Evolutionary conservation across 345 rosid species (phyloP).

Genomic region (Bruguiera sexangula): DNA sequence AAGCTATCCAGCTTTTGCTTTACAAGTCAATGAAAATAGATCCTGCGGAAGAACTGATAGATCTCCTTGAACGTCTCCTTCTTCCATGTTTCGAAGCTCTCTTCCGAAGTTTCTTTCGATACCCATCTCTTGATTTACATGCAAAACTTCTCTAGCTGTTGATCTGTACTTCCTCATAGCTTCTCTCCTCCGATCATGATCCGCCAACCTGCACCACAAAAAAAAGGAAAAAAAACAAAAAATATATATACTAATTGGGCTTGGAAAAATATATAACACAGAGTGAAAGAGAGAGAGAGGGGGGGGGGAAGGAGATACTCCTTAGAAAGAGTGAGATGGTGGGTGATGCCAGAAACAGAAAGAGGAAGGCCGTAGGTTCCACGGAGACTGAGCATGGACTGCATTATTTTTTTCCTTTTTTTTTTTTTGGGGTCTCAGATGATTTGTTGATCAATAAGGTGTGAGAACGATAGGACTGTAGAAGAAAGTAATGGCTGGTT

Average conservation of each 20-base stretch:
- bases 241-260: neutral
- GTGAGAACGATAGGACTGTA: neutral
- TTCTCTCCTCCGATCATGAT: constrained; percentile 55
- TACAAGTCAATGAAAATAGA: constrained; percentile 26
- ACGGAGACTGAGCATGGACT: constrained; percentile 41
- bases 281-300: neutral
- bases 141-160: constrained; percentile 11
- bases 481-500: too few species aligned
- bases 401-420: constrained; percentile 22
- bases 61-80: constrained; percentile 34
- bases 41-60: constrained; percentile 33
- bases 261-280: neutral
- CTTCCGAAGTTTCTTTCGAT: constrained; percentile 17
- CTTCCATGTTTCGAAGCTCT: constrained; percentile 8
- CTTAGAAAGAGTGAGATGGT: constrained; percentile 32
- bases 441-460: neutral
- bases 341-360: constrained; percentile 41
- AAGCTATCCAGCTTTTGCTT: constrained; percentile 46
- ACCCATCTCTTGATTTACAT: constrained; percentile 28
- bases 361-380: constrained; percentile 55
- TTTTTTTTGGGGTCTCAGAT: too few species aligned
- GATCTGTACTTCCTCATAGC: constrained; percentile 38
- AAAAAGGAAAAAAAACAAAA: neutral
- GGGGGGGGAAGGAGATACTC: constrained; percentile 27
- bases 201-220: constrained; percentile 40